Evolutionary conservation across 2,329 filamentous ascomycete species (phyloP), one percentile per base, ranked within the genome.

Genomic region (Pyrenochaeta sp.): DNA sequence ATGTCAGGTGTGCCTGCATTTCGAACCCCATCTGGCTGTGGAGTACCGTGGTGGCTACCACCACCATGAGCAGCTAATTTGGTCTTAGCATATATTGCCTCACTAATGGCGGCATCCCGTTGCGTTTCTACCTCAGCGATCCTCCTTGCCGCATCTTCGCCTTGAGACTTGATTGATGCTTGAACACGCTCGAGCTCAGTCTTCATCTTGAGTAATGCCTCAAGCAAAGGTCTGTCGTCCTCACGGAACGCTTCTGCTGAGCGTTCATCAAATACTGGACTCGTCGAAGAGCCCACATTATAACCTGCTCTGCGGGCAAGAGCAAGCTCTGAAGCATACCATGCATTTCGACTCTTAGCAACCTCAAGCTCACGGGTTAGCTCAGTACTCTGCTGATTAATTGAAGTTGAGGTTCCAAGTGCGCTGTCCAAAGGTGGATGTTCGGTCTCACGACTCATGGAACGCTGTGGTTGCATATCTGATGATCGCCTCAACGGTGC

Each of bases 121-220:
- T 99, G 95, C 72, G 91, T 93, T 73, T 99, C 95, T 1, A 96
- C 90, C 72, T 97, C 93, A 1, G 94, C 93, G 57, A 99, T 93
- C 57, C 94, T 87, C 74, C 90, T 93, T 0, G 93, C 92, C 7
- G 95, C 93, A 50, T 91, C 80, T 7, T 91, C 82, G 11, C 92
- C 90, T 77, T 98, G 95, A 63, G 91, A 87, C 64, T 97, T 93
- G 44, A 99, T 90, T 0, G 92, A 91, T 12, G 82, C 87, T 73
- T 99, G 96, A 37, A 99, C 93, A 56, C 93, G 95, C 20, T 89
- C 86, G 11, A 99, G 82, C 70, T 99, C 95, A 6, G 88, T 85
- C 54, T 92, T 88, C 92, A 99, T 97, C 17, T 90, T 89, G 51
- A 99, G 79, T 43, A 99, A 85, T 6, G 95, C 95, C 75, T 99